Evolutionary conservation across 768 basidiomycete species (phyloP), one percentile per base, ranked within the genome.

Genomic region (Suillus discolor): DNA sequence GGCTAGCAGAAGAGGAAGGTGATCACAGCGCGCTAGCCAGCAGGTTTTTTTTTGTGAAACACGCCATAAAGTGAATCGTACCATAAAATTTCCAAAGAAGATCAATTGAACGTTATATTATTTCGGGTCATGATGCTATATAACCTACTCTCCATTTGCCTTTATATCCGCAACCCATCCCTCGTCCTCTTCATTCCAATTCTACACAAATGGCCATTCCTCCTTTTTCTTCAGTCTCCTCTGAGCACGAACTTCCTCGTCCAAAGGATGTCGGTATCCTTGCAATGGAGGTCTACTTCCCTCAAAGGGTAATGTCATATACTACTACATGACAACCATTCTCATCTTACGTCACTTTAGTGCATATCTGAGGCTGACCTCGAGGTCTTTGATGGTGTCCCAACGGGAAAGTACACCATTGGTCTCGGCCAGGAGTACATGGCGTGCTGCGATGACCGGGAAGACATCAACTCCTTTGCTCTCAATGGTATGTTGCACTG

Each of bases 381-480:
- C 60, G 97, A 99, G 78, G 89, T 84, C 64, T 99, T 92, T 78
- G 97, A 99, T 73, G 93, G 93, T 72, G 97, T 98, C 53, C 82
- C 94, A 64, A 88, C 93, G 73, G 97, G 97, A 66, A 99, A 99
- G 82, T 99, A 99, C 83, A 99, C 97, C 70, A 97, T 99, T 77
- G 97, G 97, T 75, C 89, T 99, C 45, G 97, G 96, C 65, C 94
- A 97, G 78, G 89, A 96, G 77, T 95, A 89, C 84, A 99, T 99
- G 97, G 95, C 97, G 41, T 99, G 94, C 87, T 92, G 92, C 66
- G 96, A 98, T 76, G 97, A 99, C 85, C 89, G 94, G 64, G 97
- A 99, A 79, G 97, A 99, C 82, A 97, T 99, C 84, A 97, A 97
- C 87, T 97, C 96, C 13, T 96, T 99, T 77, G 91, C 94, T 47